Evolutionary conservation across 2,329 filamentous ascomycete genomes (phyloP).

Genomic region (Teratosphaeriaceae sp.): DNA sequence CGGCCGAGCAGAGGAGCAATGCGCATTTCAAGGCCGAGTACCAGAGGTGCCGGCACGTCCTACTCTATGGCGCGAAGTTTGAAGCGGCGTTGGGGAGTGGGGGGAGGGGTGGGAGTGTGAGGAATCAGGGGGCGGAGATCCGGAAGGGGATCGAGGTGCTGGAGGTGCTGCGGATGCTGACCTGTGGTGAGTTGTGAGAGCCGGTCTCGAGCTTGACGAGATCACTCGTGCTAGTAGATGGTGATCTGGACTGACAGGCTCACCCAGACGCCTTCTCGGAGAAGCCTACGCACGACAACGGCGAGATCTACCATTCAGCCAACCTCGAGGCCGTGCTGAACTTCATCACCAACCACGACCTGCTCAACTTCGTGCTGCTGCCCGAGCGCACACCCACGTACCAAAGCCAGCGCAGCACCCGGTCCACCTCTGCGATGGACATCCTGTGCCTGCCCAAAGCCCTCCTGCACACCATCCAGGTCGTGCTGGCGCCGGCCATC

Average conservation of each 20-base stretch:
- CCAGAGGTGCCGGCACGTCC: constrained; percentile 22
- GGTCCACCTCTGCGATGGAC: background rate
- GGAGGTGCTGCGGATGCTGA: constrained; percentile 35
- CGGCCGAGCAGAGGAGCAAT: constrained; percentile 15
- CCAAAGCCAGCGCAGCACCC: background rate
- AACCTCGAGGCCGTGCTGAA: constrained; percentile 29
- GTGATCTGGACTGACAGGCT: background rate
- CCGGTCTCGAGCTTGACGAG: no score
- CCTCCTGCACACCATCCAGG: constrained; percentile 23
- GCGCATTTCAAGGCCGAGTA: constrained; percentile 32
- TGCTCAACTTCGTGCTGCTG: constrained; percentile 7
- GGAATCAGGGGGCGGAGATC: constrained; percentile 21
- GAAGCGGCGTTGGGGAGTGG: constrained; percentile 14
- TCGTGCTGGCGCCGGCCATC: constrained; percentile 25
- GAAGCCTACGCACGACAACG: constrained; percentile 13
- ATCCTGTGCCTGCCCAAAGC: constrained; percentile 7
- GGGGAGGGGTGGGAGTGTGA: no score
- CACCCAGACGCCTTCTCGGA: constrained; percentile 30
- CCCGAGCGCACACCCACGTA: background rate
- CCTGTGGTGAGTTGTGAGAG: constrained; percentile 37
- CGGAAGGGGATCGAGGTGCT: constrained; percentile 19
- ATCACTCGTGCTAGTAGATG: background rate
- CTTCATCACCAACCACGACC: constrained; percentile 25
- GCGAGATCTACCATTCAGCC: constrained; percentile 22
- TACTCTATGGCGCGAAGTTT: constrained; percentile 24